Conservation (phyloP, 1,139 yeast genomes). For the Saccharomyces hybrid region DNA sequence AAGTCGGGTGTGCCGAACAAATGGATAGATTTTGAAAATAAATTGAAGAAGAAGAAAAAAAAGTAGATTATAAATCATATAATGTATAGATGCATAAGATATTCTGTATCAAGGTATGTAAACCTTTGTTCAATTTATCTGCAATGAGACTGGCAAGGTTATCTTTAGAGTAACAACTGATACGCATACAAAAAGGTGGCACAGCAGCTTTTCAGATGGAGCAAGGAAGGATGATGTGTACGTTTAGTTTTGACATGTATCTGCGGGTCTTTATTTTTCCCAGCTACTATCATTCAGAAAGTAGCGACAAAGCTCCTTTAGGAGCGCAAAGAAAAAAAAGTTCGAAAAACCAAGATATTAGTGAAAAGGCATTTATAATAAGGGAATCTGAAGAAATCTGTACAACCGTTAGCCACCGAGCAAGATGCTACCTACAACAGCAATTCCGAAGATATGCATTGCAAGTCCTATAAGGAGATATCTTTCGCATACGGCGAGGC, state of each 20-base stretch:
- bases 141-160: no score
- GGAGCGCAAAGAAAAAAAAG: background rate
- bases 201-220: background rate
- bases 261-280: no score
- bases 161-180: no score
- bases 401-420: background rate
- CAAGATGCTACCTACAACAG: background rate
- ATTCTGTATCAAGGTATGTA: background rate
- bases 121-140: background rate
- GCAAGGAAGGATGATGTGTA: no score
- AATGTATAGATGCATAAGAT: background rate
- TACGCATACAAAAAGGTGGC: no score
- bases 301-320: background rate
- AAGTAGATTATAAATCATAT: conserved; percentile 5
- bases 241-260: no score
- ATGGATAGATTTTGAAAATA: conserved; percentile 65
- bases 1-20: conserved; percentile 57
- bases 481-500: conserved; percentile 10
- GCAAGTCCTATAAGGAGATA: background rate
- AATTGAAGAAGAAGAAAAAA: conserved; percentile 50
- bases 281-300: no score
- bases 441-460: background rate
- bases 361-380: background rate
- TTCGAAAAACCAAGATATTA: background rate
- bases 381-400: background rate